Evolutionary conservation across 1,284 basidiomycete species (phyloP).

Genomic region (Malassezia sympodialis): DNA sequence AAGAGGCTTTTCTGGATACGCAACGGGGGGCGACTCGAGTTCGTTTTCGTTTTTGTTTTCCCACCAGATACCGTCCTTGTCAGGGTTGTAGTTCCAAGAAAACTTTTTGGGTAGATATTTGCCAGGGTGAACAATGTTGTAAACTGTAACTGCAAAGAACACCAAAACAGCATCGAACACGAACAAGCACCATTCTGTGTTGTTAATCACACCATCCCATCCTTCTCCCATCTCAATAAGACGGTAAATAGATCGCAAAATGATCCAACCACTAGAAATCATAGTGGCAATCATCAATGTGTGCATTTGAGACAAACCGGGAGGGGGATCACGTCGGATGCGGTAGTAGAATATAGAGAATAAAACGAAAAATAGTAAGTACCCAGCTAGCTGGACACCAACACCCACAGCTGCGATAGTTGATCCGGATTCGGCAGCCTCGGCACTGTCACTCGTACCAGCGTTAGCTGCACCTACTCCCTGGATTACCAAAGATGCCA

Average conservation of each 20-base stretch:
- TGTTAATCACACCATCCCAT: constrained; percentile 24
- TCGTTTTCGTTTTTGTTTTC: background rate
- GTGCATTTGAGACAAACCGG: background rate
- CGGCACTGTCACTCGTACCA: constrained; percentile 17
- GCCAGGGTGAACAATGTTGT: constrained; percentile 21
- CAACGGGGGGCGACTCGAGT: background rate
- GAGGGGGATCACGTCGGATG: constrained; percentile 1
- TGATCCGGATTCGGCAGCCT: constrained; percentile 12
- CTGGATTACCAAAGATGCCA: constrained; percentile 23
- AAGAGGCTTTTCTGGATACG: background rate
- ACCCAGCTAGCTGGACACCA: constrained; percentile 22
- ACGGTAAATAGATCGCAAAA: constrained; percentile 24
- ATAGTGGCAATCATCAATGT: constrained; percentile 17
- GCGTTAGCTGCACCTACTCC: constrained; percentile 22
- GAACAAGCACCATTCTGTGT: constrained; percentile 25
- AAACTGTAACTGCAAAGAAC: constrained; percentile 16
- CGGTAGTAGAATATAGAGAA: constrained; percentile 16
- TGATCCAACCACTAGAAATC: constrained; percentile 21
- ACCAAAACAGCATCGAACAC: constrained; percentile 22
- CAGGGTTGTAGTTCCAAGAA: constrained; percentile 15
- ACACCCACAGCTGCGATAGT: constrained; percentile 24
- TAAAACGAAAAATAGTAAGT: constrained; percentile 20
- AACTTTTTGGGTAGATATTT: constrained; percentile 18
- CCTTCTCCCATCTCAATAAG: constrained; percentile 27
- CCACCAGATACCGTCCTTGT: background rate